phyloP scores from a whole-genome alignment of 495 filamentous ascomycete species.

The Aspergillus sparsus region DNA sequence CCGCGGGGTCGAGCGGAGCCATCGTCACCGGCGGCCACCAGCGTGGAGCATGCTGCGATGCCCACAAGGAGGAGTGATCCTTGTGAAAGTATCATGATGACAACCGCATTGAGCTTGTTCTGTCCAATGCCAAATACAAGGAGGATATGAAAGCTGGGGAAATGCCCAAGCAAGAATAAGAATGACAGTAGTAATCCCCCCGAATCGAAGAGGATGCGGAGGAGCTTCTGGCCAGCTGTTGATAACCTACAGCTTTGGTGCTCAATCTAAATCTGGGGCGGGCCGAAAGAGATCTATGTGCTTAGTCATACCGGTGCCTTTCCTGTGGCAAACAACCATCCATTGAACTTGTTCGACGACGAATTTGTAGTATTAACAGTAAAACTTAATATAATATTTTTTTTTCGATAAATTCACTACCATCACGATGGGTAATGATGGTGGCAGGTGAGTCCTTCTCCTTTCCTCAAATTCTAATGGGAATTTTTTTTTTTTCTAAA shows the following conservation, averaged over 20 bases:
- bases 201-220: constrained; percentile 26
- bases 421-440: constrained; percentile 88
- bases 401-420: neutral
- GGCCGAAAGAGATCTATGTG: constrained; percentile 2
- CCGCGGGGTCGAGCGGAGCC: constrained; percentile 58
- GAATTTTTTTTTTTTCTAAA: neutral
- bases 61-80: constrained; percentile 42
- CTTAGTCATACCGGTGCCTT: constrained; percentile 25
- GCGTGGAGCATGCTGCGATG: constrained; percentile 39
- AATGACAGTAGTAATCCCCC: constrained; percentile 2
- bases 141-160: too few relatives aligned
- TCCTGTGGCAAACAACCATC: constrained; percentile 13
- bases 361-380: neutral
- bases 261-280: constrained; percentile 13
- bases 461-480: too few relatives aligned
- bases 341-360: neutral
- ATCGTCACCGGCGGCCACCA: constrained; percentile 39
- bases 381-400: neutral
- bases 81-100: constrained; percentile 44
- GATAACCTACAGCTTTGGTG: constrained; percentile 22
- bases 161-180: neutral
- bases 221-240: constrained; percentile 47
- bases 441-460: constrained; percentile 60
- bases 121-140: constrained; percentile 7
- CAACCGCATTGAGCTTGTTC: constrained; percentile 41